These are phyloP conservation scores for Zymoseptoria tritici DNA, from an alignment of 2,329 filamentous ascomycete species.

Conservation along the genomic window DNA sequence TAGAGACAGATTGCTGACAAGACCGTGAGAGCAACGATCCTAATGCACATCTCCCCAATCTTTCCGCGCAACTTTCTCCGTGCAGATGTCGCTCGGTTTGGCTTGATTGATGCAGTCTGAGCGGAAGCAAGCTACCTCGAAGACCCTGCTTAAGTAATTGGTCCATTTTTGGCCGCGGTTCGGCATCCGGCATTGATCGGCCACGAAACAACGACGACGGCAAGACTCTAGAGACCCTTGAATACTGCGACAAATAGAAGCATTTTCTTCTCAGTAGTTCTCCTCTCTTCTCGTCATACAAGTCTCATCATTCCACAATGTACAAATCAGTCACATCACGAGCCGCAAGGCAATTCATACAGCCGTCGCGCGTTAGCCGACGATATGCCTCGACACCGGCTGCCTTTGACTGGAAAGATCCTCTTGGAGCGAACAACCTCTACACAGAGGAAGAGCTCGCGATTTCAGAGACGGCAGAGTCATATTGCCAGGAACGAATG, in stretches of 20 bases:
- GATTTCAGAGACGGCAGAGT: conserved; percentile 81
- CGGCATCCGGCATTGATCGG: background rate
- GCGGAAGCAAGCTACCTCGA: too few relatives aligned
- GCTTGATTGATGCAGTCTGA: too few relatives aligned
- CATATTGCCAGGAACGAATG: conserved; percentile 88
- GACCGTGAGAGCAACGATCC: too few relatives aligned
- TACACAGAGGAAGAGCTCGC: conserved; percentile 86
- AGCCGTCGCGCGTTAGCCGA: conserved; percentile 24
- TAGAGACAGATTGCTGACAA: too few relatives aligned
- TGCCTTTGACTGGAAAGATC: conserved; percentile 85
- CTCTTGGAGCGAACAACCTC: conserved; percentile 64
- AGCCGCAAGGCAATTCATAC: conserved; percentile 33
- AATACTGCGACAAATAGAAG: background rate
- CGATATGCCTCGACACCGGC: conserved; percentile 38
- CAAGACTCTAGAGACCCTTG: background rate
- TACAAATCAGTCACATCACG: conserved; percentile 37
- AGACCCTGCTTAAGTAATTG: too few relatives aligned
- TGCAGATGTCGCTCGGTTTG: too few relatives aligned
- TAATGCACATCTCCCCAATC: too few relatives aligned
- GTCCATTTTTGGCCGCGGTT: background rate
- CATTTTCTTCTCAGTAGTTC: background rate
- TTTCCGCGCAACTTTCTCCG: too few relatives aligned
- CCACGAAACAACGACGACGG: background rate
- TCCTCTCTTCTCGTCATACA: background rate
- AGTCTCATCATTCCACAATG: conserved; percentile 27